Conservation (phyloP, 2,329 filamentous ascomycete genomes). For the Dactylellina parvicollis region DNA sequence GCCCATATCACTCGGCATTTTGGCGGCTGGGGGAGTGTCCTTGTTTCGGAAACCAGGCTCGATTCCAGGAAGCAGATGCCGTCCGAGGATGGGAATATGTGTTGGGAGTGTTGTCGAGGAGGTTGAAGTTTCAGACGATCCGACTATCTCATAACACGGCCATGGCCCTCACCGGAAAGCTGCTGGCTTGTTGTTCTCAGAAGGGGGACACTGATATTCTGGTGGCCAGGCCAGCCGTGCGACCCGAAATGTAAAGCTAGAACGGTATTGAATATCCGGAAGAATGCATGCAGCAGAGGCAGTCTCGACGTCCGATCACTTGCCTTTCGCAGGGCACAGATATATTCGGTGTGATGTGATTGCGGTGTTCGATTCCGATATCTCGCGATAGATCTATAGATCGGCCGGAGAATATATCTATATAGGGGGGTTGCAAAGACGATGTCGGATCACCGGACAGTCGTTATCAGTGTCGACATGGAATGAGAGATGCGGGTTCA, state of each 20-base stretch:
- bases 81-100: constrained; percentile 1
- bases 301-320: constrained; percentile 19
- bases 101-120: constrained; percentile 29
- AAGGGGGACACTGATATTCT: no score
- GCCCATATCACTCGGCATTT: constrained; percentile 46
- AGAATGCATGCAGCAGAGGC: not conserved
- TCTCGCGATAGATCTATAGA: not conserved
- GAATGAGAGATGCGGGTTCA: not conserved
- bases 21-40: constrained; percentile 16
- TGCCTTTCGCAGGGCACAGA: not conserved
- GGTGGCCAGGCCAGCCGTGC: not conserved
- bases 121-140: constrained; percentile 26
- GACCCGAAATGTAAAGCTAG: not conserved
- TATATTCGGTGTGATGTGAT: not conserved
- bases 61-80: not conserved
- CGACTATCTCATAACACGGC: constrained; percentile 4
- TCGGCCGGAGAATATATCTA: not conserved
- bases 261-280: not conserved
- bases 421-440: not conserved
- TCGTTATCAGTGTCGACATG: not conserved
- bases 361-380: not conserved
- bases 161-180: not conserved
- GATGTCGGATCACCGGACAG: not conserved
- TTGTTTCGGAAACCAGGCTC: no score
- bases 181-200: no score